Conservation (phyloP, 768 basidiomycete species). For the Tephrocybe sp. region DNA sequence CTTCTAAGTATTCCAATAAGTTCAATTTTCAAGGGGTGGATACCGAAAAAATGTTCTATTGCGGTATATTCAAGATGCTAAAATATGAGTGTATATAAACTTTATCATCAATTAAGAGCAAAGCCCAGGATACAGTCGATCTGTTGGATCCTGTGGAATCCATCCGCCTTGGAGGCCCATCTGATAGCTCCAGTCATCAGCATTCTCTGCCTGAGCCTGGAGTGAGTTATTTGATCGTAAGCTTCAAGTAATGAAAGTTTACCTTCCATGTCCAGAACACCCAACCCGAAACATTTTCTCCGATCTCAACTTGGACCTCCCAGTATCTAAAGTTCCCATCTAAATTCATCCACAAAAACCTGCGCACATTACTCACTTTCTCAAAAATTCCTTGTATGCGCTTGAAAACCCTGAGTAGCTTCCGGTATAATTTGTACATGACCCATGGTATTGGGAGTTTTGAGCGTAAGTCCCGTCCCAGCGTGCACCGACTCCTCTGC, state of each 20-base stretch:
- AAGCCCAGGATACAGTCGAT: constrained; percentile 61
- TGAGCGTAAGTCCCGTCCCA: constrained; percentile 58
- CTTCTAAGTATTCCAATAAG: too few relatives aligned
- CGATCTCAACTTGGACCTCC: constrained; percentile 76
- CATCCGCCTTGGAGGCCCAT: constrained; percentile 72
- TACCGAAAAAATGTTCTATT: too few relatives aligned
- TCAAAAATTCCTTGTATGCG: constrained; percentile 59
- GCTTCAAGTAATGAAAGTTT: constrained; percentile 15
- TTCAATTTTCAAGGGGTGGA: too few relatives aligned
- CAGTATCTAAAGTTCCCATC: constrained; percentile 49
- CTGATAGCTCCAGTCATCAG: constrained; percentile 77
- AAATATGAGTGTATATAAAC: not conserved
- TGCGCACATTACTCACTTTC: constrained; percentile 43
- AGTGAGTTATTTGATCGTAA: not conserved
- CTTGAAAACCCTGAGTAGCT: constrained; percentile 52
- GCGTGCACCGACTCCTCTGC: constrained; percentile 64
- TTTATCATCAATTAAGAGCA: constrained; percentile 36
- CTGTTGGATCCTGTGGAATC: constrained; percentile 71
- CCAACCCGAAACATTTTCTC: constrained; percentile 72
- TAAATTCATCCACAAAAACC: not conserved
- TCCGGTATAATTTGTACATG: constrained; percentile 64
- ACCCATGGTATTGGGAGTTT: constrained; percentile 49
- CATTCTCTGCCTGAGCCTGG: constrained; percentile 50
- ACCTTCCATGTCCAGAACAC: constrained; percentile 82
- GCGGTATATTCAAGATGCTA: too few relatives aligned